These are phyloP conservation scores for Cryptococcus deneoformans DNA, from an alignment of 1,284 basidiomycete genomes.

Conservation along the genomic window DNA sequence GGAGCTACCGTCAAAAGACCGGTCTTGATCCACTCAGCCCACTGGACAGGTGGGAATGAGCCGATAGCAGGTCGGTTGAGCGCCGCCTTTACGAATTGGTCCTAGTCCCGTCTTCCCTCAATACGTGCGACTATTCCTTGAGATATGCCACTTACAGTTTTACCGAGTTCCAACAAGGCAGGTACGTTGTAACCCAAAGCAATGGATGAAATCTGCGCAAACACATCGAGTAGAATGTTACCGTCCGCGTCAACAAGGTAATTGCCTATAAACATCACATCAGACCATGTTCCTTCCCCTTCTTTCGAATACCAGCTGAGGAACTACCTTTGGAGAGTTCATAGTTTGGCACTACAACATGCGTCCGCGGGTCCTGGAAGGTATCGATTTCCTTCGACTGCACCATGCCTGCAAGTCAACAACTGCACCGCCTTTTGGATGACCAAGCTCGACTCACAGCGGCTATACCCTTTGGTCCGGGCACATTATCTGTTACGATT, in stretches of 20 bases:
- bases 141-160: conserved; percentile 15
- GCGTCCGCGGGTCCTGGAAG: conserved; percentile 50
- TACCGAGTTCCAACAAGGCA: conserved; percentile 46
- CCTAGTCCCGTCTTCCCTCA: conserved; percentile 6
- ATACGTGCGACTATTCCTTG: not conserved
- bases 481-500: conserved; percentile 19
- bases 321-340: conserved; percentile 27
- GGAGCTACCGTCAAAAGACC: conserved; percentile 55
- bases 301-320: not conserved
- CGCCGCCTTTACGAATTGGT: conserved; percentile 35
- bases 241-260: conserved; percentile 57
- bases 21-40: conserved; percentile 51
- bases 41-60: conserved; percentile 54
- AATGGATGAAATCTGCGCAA: conserved; percentile 54
- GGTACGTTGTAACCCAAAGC: conserved; percentile 55
- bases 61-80: conserved; percentile 57
- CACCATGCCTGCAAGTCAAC: not conserved
- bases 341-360: conserved; percentile 49
- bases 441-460: conserved; percentile 10
- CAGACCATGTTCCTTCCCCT: not conserved
- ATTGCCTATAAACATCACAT: conserved; percentile 36
- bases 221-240: conserved; percentile 56
- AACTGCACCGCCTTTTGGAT: not conserved
- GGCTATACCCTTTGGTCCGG: conserved; percentile 23
- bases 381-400: conserved; percentile 33